Evolutionary conservation across 129 eudicot species (phyloP).

Genomic region (Flaveria robusta): DNA sequence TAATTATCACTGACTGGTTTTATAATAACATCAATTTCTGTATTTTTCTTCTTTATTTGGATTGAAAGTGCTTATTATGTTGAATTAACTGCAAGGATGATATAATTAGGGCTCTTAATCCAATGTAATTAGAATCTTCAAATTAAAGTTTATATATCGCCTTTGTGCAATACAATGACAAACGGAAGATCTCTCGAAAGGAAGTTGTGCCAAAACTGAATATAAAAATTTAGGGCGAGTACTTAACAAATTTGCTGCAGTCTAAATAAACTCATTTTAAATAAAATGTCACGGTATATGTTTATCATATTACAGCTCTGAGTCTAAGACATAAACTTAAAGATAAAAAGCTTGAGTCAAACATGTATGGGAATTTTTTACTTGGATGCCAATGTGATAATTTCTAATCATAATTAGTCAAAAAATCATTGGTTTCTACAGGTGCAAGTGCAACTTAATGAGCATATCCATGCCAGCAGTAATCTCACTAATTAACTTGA

Average conservation of each 20-base stretch:
- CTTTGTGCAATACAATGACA: not conserved
- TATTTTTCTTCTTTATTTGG: not conserved
- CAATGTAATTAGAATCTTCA: not conserved
- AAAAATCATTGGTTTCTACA: not conserved
- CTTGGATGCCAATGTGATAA: not conserved
- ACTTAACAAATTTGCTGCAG: no score
- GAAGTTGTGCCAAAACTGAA: not conserved
- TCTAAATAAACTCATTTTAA: no score
- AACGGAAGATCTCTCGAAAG: not conserved
- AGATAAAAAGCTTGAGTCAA: no score
- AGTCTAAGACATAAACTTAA: no score
- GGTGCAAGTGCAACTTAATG: not conserved
- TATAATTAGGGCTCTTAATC: not conserved
- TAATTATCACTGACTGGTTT: constrained; percentile 7
- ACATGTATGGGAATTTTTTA: not conserved
- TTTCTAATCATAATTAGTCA: not conserved
- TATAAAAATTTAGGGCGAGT: no score
- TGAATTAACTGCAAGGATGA: not conserved
- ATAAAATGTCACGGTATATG: no score
- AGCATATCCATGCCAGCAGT: not conserved
- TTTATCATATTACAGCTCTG: no score
- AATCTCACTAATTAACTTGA: not conserved
- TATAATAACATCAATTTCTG: not conserved
- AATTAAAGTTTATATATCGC: not conserved
- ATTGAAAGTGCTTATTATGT: not conserved